Conservation (phyloP, 2,329 filamentous ascomycete species). For the Rhexocercosporidium sp. region DNA sequence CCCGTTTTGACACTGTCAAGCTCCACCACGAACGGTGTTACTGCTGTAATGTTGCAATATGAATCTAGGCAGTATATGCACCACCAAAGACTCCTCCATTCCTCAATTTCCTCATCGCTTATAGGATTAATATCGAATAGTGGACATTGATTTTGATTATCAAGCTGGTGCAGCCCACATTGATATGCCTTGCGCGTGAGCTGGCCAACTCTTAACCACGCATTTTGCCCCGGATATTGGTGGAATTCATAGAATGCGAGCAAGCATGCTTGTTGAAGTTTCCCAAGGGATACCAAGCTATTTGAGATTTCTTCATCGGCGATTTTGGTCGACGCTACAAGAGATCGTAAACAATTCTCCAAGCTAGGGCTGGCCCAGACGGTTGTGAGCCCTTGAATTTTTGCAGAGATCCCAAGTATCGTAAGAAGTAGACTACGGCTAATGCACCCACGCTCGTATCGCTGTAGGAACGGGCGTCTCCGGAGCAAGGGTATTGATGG, state of each 20-base stretch:
- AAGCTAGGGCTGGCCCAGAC: slow-evolving; percentile 35
- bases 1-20: slow-evolving; percentile 40
- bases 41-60: slow-evolving; percentile 44
- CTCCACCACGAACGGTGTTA: slow-evolving; percentile 39
- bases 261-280: slow-evolving; percentile 43
- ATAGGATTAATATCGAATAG: slow-evolving; percentile 36
- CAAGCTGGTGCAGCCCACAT: slow-evolving; percentile 44
- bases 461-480: slow-evolving; percentile 35
- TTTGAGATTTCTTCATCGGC: slow-evolving; percentile 18
- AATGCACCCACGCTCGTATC: slow-evolving; percentile 35
- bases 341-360: slow-evolving; percentile 33
- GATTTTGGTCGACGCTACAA: slow-evolving; percentile 27
- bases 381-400: slow-evolving; percentile 34
- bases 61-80: slow-evolving; percentile 45
- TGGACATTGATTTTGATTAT: slow-evolving; percentile 35
- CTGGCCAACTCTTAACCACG: slow-evolving; percentile 43
- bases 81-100: slow-evolving; percentile 46
- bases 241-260: slow-evolving; percentile 47
- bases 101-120: slow-evolving; percentile 42
- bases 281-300: slow-evolving; percentile 33
- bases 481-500: slow-evolving; percentile 42
- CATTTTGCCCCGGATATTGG: slow-evolving; percentile 42
- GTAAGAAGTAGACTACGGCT: slow-evolving; percentile 33
- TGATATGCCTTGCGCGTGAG: slow-evolving; percentile 44
- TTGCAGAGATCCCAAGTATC: slow-evolving; percentile 41